phyloP scores from a whole-genome alignment of 2,329 filamentous ascomycete species.

The Calonectria leucothoes region DNA sequence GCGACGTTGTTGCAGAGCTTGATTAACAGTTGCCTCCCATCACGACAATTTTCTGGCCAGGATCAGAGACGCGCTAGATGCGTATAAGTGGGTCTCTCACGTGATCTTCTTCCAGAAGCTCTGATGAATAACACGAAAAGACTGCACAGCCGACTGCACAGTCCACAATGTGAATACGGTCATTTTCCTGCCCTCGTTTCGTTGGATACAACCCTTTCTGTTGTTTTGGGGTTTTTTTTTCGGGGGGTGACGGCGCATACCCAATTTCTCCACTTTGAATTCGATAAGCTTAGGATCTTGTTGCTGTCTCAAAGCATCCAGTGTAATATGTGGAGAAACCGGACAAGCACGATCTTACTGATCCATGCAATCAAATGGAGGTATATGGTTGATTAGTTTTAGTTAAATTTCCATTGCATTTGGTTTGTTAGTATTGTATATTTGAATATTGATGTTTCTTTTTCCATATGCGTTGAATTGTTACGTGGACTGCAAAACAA shows the following conservation, averaged over 20 bases:
- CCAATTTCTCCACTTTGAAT: not conserved
- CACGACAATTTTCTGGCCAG: conserved; percentile 51
- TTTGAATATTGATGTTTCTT: not conserved
- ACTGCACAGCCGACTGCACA: not conserved
- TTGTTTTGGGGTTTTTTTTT: not conserved
- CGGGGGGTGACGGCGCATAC: not conserved
- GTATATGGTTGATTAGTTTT: rapidly evolving
- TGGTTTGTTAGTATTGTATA: not conserved
- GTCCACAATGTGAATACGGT: not conserved
- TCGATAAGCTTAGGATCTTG: not conserved
- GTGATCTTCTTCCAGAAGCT: conserved; percentile 17
- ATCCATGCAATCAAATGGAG: not conserved
- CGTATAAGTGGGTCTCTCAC: conserved; percentile 35
- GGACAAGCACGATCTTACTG: not conserved
- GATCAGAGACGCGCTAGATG: conserved; percentile 36
- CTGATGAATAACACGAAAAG: not conserved
- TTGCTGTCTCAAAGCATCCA: too few relatives aligned
- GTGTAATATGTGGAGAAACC: not conserved
- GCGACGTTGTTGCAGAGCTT: conserved; percentile 41
- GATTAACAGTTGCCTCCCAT: conserved; percentile 38
- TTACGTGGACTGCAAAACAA: too few relatives aligned
- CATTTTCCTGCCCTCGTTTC: not conserved
- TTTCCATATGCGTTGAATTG: not conserved
- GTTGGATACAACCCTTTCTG: too few relatives aligned
- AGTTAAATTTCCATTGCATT: not conserved